Evolutionary conservation across 2,329 filamentous ascomycete species (phyloP), one percentile per base, ranked within the genome.

Genomic region (Tolypocladium amazonense): DNA sequence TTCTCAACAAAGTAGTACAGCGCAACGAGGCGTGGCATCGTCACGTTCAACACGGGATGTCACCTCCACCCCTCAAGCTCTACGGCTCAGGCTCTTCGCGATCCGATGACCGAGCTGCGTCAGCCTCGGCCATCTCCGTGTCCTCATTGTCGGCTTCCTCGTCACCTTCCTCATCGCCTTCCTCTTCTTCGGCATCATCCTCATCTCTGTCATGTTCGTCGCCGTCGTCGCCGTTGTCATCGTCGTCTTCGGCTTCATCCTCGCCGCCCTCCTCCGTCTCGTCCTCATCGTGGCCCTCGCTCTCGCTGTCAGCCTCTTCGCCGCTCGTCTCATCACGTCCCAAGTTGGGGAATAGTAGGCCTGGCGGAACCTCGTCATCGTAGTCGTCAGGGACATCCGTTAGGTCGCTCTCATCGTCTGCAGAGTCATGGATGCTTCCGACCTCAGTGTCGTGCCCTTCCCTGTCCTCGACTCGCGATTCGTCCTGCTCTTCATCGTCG

Each of bases 321-420:
- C 62, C 70, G 23, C 57, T 69, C 59, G 57, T 70, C 38, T 56
- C 69, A 57, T 63, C 66, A 50, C 64, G 69, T 50, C 62, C 68
- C 23, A 83, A 65, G 60, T 80, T 80, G 0, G 81, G 80, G 58
- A 84, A 83, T 71, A 84, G 71, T 35, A 85, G 66, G 15, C 76
- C 77, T 1, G 78, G 75, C 1, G 81, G 81, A 37, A 80, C 78
- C 47, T 85, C 80, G 53, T 84, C 81, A 57, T 86, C 81, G 60
- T 83, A 83, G 47, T 80, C 81, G 4, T 80, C 73, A 33, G 84
- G 77, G 5, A 86, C 81, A 62, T 89, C 87, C 58, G 85, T 88
- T 0, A 89, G 75, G 62, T 88, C 86, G 67, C 85, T 88, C 70
- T 89, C 86, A 59, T 88, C 85, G 62, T 88, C 86, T 0, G 83